phyloP scores from a whole-genome alignment of 257 asterid species.

The Solanum clarkiae region DNA sequence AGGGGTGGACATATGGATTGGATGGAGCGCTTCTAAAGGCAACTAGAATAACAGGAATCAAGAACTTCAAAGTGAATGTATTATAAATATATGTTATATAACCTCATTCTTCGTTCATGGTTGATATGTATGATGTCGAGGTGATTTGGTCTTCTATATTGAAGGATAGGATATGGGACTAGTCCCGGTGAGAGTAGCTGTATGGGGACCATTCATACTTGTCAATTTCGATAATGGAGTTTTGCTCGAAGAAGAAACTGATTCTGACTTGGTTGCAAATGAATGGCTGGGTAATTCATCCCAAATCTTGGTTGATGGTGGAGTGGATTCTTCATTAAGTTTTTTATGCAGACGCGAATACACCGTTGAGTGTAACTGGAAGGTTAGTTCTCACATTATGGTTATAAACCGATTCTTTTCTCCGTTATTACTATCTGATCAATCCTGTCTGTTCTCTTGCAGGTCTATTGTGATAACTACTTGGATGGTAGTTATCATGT shows the following conservation, averaged over 20 bases:
- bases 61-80: slow-evolving; percentile 65
- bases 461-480: slow-evolving; percentile 95
- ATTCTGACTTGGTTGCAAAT: slow-evolving; percentile 19
- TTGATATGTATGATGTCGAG: not conserved
- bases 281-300: slow-evolving; percentile 80
- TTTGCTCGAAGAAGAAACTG: slow-evolving; percentile 13
- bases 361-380: slow-evolving; percentile 82
- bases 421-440: not conserved
- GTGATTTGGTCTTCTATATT: not conserved
- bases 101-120: not conserved
- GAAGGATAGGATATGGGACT: slow-evolving; percentile 75
- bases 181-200: slow-evolving; percentile 42
- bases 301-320: slow-evolving; percentile 34
- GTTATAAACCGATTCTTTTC: not conserved
- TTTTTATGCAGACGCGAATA: slow-evolving; percentile 60
- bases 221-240: slow-evolving; percentile 32
- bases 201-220: slow-evolving; percentile 81
- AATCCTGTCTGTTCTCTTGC: slow-evolving; percentile 1
- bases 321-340: slow-evolving; percentile 46
- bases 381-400: slow-evolving; percentile 26
- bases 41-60: slow-evolving; percentile 58
- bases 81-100: not conserved
- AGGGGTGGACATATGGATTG: slow-evolving; percentile 92
- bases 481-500: slow-evolving; percentile 92
- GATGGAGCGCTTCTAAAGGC: slow-evolving; percentile 68